phyloP scores from a whole-genome alignment of 495 filamentous ascomycete genomes.

The Xylaria sp. region DNA sequence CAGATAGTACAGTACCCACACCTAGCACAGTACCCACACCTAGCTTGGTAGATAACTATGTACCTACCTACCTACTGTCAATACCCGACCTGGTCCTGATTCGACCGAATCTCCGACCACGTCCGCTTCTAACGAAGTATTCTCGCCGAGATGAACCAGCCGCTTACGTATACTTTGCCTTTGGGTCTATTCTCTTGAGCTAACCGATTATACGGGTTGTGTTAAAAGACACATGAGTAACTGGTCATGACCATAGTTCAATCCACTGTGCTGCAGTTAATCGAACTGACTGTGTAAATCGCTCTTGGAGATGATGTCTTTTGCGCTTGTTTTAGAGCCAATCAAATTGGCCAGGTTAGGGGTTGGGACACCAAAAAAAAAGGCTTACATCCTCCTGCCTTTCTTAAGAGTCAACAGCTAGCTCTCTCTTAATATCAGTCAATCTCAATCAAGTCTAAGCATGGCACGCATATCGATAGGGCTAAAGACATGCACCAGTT shows the following conservation, averaged over 20 bases:
- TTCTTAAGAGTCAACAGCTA: too few species aligned
- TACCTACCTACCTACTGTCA: too few species aligned
- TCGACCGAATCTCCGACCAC: slow-evolving; percentile 15
- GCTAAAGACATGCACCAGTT: background rate
- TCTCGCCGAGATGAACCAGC: slow-evolving; percentile 1
- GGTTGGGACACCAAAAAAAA: too few species aligned
- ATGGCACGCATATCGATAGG: background rate
- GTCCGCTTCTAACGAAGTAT: background rate
- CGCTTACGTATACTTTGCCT: background rate
- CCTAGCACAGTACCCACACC: too few species aligned
- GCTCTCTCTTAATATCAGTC: too few species aligned
- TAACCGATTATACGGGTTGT: background rate
- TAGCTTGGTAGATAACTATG: too few species aligned
- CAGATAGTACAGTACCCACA: background rate
- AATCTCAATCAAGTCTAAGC: too few species aligned
- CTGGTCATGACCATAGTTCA: background rate
- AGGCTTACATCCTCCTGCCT: too few species aligned
- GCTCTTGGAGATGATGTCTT: background rate
- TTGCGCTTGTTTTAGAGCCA: too few species aligned
- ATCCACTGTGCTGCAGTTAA: background rate
- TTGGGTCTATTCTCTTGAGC: background rate
- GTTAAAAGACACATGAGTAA: background rate
- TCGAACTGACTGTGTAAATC: background rate
- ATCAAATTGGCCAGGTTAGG: too few species aligned
- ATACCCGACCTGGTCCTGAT: background rate